Base-by-base conservation (phyloP, 768 basidiomycete species). In the Dictyophora rubrovolvata region DNA sequence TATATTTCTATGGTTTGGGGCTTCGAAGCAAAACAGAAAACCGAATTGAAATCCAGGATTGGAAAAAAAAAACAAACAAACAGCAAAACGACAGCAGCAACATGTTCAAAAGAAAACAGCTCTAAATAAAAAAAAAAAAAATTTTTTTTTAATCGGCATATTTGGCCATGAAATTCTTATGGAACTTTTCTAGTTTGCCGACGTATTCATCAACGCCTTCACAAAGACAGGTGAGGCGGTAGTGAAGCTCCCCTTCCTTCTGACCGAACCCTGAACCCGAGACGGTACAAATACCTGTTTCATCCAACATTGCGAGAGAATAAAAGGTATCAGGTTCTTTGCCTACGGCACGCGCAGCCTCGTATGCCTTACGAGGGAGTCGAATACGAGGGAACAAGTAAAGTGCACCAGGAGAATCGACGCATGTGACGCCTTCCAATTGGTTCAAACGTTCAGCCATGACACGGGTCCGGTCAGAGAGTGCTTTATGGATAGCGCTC, bases 231-330 rank as follows among this genome's bases (percentile, higher is more conserved):
- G 96, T 99, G 69, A 97, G 73, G 36, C 95, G 76, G 69, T 96
- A 87, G 72, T 99, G 95, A 72, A 84, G 85, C 67, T 93, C 87
- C 22, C 88, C 92, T 53, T 87, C 84, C 72, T 79, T 86, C 75
- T 97, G 94, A 5, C 94, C 94, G 69, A 99, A 99, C 0, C 95
- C 95, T 52, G 84, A 86, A 0, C 95, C 95, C 5, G 93, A 90
- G 5, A 97, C 89, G 20, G 89, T 89, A 66, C 93, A 96, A 63
- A 98, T 96, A 5, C 93, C 93, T 0, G 92, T 93, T 70, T 80
- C 79, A 62, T 95, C 91, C 54, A 99, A 77, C 54, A 99, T 70
- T 63, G 78, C 81, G 37, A 95, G 75, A 20, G 90, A 81, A 68
- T 99, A 99, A 67, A 94, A 86, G 48, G 84, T 86, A 69, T 99